Base-by-base conservation (phyloP, 805 yeast species). In the Candida alai region DNA sequence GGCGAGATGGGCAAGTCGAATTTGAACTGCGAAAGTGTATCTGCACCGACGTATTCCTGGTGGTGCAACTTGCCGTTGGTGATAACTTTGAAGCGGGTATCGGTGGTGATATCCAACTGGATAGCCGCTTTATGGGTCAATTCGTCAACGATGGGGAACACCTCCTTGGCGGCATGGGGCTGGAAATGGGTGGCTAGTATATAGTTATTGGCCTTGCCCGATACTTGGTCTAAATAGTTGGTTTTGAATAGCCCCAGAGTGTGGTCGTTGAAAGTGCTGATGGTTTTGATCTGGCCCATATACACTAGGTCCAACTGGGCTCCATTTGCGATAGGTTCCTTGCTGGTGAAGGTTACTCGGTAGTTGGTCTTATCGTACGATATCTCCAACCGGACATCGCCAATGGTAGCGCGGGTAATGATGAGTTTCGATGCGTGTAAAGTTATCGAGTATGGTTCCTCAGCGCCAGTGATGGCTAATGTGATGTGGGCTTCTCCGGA, bases 101-200 rank as follows among this genome's bases (percentile, higher is more conserved):
- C 37, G 0, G 82, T 69, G n/a, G 56, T 68, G 17, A 83, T 53
- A 2, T 70, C 48, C 19, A 84, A 55, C 37, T 68, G 52, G 37
- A 78, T 65, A 1, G 73, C 64, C 4, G 76, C 67, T 48, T 80
- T 82, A 20, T 59, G 54, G n/a, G 61, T 47, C 5, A 78, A 67
- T 46, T 82, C 88, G 52, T 84, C 93, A 9, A 83, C 48, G 46
- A 82, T 74, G 2, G 94, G 94, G 47, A 78, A 78, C 9, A 84
- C 70, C 30, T 51, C 49, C 43, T 81, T 65, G 4, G 87, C 80
- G 42, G 70, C 79, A 12, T 68, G 65, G 0, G 93, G 88, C 51
- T 83, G 89, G 27, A 77, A 68, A 48, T 84, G 93, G 2, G 93
- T 80, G 0, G 88, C 78, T 20, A 83, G 49, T 9, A 82, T 58